Evolutionary conservation across 768 basidiomycete species (phyloP).

Genomic region (Imleria badia): DNA sequence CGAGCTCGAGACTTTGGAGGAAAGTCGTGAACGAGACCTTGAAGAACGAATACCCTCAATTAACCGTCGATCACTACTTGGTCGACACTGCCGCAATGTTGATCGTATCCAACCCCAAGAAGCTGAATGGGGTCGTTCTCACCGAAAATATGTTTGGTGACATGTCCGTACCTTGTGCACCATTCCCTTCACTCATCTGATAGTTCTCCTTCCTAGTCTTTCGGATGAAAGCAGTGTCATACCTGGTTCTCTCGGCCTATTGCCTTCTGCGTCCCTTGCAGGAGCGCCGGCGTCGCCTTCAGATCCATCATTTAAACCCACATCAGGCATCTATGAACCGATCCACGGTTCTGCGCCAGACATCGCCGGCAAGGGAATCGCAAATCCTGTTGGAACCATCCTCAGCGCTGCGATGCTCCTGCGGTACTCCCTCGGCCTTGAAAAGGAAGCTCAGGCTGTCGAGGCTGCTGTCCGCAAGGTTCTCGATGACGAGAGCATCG

Average conservation of each 20-base stretch:
- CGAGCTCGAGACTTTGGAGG: slow-evolving; percentile 91
- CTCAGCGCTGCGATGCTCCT: slow-evolving; percentile 92
- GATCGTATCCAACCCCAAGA: slow-evolving; percentile 84
- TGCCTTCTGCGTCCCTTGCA: slow-evolving; percentile 95
- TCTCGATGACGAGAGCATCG: slow-evolving; percentile 65
- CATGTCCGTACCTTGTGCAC: slow-evolving; percentile 61
- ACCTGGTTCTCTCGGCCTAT: slow-evolving; percentile 92
- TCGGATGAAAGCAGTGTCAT: slow-evolving; percentile 98
- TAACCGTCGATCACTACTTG: slow-evolving; percentile 85
- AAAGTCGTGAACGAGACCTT: slow-evolving; percentile 88
- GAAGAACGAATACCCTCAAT: slow-evolving; percentile 81
- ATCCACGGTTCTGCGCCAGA: slow-evolving; percentile 96
- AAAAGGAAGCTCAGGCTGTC: slow-evolving; percentile 79
- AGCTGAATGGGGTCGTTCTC: slow-evolving; percentile 92
- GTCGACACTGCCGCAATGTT: slow-evolving; percentile 98
- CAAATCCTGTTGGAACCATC: slow-evolving; percentile 94
- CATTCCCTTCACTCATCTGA: slow-evolving; percentile 3
- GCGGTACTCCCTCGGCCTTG: slow-evolving; percentile 90
- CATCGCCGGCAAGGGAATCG: slow-evolving; percentile 91
- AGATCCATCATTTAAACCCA: slow-evolving; percentile 65
- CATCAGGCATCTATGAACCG: slow-evolving; percentile 92
- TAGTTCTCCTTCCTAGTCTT: slow-evolving; percentile 49
- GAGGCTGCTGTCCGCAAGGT: slow-evolving; percentile 91
- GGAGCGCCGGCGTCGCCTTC: slow-evolving; percentile 69
- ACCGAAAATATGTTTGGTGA: slow-evolving; percentile 98